Evolutionary conservation across 129 eudicot species (phyloP).

Genomic region (Scalesia atractyloides): DNA sequence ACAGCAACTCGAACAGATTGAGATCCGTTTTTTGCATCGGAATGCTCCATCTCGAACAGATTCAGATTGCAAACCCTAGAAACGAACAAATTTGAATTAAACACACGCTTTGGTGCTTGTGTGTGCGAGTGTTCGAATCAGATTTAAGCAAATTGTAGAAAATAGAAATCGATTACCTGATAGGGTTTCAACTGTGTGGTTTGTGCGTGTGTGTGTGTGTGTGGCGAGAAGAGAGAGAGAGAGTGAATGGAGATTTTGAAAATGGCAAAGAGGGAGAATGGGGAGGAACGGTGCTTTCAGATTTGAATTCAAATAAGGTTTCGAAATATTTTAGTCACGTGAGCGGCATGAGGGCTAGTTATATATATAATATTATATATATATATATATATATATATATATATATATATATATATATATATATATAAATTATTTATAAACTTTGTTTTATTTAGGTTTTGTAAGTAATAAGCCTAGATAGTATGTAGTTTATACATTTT

Average conservation of each 20-base stretch:
- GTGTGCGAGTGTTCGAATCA: neutral
- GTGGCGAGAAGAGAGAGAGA: conserved; percentile 12
- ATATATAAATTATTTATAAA: too few species aligned
- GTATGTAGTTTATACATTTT: neutral
- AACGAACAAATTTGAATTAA: neutral
- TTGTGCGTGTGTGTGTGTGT: conserved; percentile 16
- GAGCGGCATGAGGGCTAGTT: conserved; percentile 27
- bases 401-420: too few species aligned
- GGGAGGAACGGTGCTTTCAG: conserved; percentile 29
- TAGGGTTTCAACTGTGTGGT: conserved; percentile 18
- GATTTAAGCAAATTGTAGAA: neutral
- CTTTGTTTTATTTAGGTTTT: too few species aligned
- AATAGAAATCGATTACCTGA: conserved; percentile 20
- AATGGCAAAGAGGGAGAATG: conserved; percentile 17
- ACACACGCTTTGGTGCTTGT: neutral
- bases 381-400: too few species aligned
- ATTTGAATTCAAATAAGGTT: conserved; percentile 36
- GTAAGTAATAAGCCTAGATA: too few species aligned
- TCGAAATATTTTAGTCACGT: conserved; percentile 33
- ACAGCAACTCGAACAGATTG: conserved; percentile 88
- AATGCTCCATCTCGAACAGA: conserved; percentile 44
- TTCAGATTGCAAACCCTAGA: conserved; percentile 30
- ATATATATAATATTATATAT: too few species aligned
- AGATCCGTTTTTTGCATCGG: conserved; percentile 47
- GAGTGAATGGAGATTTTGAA: conserved; percentile 25